Conservation (phyloP, 768 basidiomycete genomes). For the Rhodosporidiobolus odoratus region DNA sequence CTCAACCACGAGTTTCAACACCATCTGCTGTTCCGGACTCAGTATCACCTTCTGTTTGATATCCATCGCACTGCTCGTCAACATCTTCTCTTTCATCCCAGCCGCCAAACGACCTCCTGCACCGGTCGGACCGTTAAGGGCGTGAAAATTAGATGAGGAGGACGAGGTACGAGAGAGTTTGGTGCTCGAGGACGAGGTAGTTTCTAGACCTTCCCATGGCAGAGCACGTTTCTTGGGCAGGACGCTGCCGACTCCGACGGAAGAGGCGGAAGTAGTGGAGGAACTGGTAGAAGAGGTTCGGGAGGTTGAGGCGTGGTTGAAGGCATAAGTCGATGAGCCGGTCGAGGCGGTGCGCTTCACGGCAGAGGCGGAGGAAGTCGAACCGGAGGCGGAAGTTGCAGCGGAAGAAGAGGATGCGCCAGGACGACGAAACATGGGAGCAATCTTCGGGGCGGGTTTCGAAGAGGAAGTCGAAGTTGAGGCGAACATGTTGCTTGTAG, state of each 20-base stretch:
- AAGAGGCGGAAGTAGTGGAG: not conserved
- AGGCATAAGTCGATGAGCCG: constrained; percentile 11
- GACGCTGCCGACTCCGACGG: not conserved
- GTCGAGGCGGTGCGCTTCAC: no score
- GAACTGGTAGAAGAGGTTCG: not conserved
- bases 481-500: not conserved
- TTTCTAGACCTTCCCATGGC: constrained; percentile 31
- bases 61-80: constrained; percentile 33
- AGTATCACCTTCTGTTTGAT: constrained; percentile 57
- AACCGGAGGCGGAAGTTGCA: not conserved
- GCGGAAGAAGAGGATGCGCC: not conserved
- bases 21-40: constrained; percentile 78
- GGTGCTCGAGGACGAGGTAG: not conserved
- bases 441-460: not conserved
- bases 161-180: not conserved
- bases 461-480: no score
- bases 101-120: not conserved
- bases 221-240: constrained; percentile 25
- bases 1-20: constrained; percentile 66
- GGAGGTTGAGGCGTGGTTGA: constrained; percentile 14
- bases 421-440: constrained; percentile 8
- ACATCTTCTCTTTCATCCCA: constrained; percentile 11
- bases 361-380: constrained; percentile 6
- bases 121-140: constrained; percentile 11
- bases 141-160: constrained; percentile 26